phyloP scores from a whole-genome alignment of 345 rosid species.

The Heritiera fomes region DNA sequence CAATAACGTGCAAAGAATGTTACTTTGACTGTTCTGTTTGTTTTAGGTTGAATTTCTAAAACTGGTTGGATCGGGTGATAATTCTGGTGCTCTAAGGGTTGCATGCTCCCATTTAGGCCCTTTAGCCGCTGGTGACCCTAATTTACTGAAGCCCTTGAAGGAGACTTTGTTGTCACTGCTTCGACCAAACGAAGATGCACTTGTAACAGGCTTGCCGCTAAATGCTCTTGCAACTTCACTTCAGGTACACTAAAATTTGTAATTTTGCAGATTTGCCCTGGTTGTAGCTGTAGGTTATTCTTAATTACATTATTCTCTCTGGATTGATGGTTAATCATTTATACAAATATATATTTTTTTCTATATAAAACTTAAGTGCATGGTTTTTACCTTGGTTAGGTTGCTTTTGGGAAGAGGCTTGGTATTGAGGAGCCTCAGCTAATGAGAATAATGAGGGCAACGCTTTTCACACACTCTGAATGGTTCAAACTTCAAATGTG shows the following conservation, averaged over 20 bases:
- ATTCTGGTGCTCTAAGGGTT: slow-evolving; percentile 72
- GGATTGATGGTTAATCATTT: not conserved
- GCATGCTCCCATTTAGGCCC: slow-evolving; percentile 91
- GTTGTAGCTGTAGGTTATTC: not conserved
- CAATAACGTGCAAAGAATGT: not conserved
- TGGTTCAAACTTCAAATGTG: slow-evolving; percentile 99
- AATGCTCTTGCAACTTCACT: slow-evolving; percentile 76
- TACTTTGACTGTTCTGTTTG: slow-evolving; percentile 9
- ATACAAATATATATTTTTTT: not conserved
- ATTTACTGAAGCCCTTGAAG: slow-evolving; percentile 76
- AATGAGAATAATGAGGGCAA: slow-evolving; percentile 86
- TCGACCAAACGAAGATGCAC: slow-evolving; percentile 55
- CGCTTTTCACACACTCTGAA: slow-evolving; percentile 76
- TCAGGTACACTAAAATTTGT: slow-evolving; percentile 48
- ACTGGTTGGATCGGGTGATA: slow-evolving; percentile 72
- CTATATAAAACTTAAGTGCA: not conserved
- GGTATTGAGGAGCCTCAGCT: slow-evolving; percentile 90
- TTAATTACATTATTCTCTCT: not conserved
- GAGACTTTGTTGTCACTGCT: slow-evolving; percentile 81
- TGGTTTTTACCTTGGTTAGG: slow-evolving; percentile 39
- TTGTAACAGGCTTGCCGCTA: slow-evolving; percentile 67
- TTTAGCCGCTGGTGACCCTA: slow-evolving; percentile 65
- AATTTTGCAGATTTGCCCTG: not conserved
- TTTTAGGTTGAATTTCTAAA: slow-evolving; percentile 86
- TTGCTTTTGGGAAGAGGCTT: slow-evolving; percentile 72